Evolutionary conservation across 805 yeast species (phyloP), one percentile per base, ranked within the genome.

Genomic region (Komagataella mondaviorum): DNA sequence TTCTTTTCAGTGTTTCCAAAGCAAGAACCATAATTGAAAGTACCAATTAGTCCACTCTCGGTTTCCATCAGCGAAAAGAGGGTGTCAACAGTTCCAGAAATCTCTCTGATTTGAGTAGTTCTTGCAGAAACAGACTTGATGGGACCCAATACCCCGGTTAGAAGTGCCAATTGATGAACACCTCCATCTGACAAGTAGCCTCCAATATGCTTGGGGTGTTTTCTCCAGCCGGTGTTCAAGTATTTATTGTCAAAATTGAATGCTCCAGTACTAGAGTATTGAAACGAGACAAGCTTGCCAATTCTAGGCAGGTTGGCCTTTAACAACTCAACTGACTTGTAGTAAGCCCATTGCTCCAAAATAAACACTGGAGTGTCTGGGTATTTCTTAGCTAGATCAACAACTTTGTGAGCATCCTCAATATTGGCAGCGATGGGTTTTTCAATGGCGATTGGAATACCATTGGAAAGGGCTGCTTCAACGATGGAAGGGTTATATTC

Each of bases 171-270:
- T 66, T 90, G 97, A 68, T 91, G 98, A 22, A 91, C 98, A 63
- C 97, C 98, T 61, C 96, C 97, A 61, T 91, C 98, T 53, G 91
- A 83, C 59, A 91, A 71, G 67, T 73, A 90, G 0, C 97, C 97
- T 51, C 98, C 98, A 57, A 89, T 77, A 63, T 91, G 97, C 66
- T 88, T 83, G 36, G 98, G 97, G 48, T 82, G 73, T 63, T 77
- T 79, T 75, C 97, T 83, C 98, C 98, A 91, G 14, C 81, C 51
- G 1, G 97, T 90, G 20, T 70, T 64, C 54, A 80, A 63, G 61
- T 85, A 86, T 61, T 83, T 78, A 68, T 76, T 81, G 52, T 68
- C 60, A 30, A 70, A 71, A 56, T 77, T 75, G 71, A 81, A 86
- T 7, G 88, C 78, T 23, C 93, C 93, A 2, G 91, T 84, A 10